phyloP scores from a whole-genome alignment of 768 basidiomycete genomes.

The Coprinopsis strossmayeri region DNA sequence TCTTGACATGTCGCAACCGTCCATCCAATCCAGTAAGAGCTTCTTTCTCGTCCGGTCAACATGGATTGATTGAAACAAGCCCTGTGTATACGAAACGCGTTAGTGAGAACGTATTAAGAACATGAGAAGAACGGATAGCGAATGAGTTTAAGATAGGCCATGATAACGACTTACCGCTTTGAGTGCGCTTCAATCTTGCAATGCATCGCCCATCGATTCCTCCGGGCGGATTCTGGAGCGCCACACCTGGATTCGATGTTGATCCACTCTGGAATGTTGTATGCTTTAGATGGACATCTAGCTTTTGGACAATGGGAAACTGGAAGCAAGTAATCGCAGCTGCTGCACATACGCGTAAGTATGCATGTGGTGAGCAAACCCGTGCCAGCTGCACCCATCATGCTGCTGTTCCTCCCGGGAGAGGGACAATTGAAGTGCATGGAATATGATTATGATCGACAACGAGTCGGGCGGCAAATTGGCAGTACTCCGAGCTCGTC shows the following conservation, averaged over 20 bases:
- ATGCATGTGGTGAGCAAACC: too few relatives aligned
- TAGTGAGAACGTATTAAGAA: background rate
- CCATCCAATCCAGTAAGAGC: background rate
- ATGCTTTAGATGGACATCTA: background rate
- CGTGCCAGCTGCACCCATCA: too few relatives aligned
- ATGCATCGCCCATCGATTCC: background rate
- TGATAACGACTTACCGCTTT: slow-evolving; percentile 4
- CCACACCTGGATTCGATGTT: background rate
- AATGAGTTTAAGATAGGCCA: background rate
- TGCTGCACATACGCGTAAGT: too few relatives aligned
- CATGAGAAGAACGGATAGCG: background rate
- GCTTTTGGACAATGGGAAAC: background rate
- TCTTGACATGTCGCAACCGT: background rate
- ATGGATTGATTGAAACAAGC: background rate
- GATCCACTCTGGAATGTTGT: background rate
- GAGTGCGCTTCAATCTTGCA: background rate
- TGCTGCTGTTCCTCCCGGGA: too few relatives aligned
- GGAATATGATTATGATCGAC: too few relatives aligned
- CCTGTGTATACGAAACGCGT: background rate
- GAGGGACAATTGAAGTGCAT: too few relatives aligned
- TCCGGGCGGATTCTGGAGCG: background rate
- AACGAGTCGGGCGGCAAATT: too few relatives aligned
- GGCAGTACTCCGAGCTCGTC: too few relatives aligned
- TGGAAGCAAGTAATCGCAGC: too few relatives aligned
- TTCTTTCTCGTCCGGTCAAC: slow-evolving; percentile 2